Evolutionary conservation across 2,329 filamentous ascomycete species (phyloP), one percentile per base, ranked within the genome.

Genomic region (Neocucurbitaria cava): DNA sequence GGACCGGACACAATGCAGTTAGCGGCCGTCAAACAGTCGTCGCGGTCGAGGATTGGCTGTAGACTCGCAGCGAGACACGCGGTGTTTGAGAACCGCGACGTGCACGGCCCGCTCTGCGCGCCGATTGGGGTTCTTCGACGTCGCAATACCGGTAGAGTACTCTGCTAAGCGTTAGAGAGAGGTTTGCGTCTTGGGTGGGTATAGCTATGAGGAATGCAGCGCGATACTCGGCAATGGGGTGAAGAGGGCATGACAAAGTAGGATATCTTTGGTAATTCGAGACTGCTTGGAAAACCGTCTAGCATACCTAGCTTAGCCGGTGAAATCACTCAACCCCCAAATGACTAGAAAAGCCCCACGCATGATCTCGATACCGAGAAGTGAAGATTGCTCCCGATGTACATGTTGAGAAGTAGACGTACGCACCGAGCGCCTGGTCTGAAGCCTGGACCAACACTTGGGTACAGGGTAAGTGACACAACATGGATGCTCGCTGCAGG

Each of bases 11-110:
- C 46, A 63, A 70, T 73, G 69, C 68, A 58, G 38, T 39, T 44
- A 46, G 42, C 46, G 59, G 52, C 24, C 51, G 53, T 62, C 55
- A 61, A 57, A 64, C 53, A 28, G 40, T 40, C 30, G 49, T 42
- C 31, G 33, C 39, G 28, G 38, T 42, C 33, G 35, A 49, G 31
- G 51, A 70, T 64, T 70, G 68, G 68, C 59, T 49, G 58, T 53
- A 43, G 56, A 40, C 21, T 36, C 45, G 57, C 41, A 23, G 23
- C 60, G 71, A 70, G 63, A 73, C 72, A 46, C 28, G 54, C 60
- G 54, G 48, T 54, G 72, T 74, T 44, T 57, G 64, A 72, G 65
- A 68, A 64, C 50, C 59, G 71, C 60, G 63, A 71, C 70, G 57
- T 33, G 68, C 70, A 73, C 69, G 60, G 59, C 21, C 68, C 67